Conservation (phyloP, 2,329 filamentous ascomycete species). For the Aspergillus hiratsukae region DNA sequence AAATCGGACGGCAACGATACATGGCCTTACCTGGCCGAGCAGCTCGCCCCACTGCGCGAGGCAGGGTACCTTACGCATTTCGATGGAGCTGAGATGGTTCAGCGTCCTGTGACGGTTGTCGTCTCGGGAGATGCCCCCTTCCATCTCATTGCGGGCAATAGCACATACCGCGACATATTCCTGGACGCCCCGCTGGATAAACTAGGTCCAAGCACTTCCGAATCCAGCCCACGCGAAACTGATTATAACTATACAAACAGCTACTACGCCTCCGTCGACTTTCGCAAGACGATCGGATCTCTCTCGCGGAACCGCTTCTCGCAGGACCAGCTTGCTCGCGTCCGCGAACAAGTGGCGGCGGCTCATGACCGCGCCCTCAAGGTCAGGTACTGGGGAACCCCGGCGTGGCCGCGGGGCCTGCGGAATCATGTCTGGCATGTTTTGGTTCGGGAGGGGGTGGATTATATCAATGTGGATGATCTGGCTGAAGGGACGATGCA, state of each 20-base stretch:
- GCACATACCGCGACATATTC: slow-evolving; percentile 45
- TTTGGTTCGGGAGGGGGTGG: slow-evolving; percentile 54
- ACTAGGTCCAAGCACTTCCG: neutral
- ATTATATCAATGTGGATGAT: slow-evolving; percentile 61
- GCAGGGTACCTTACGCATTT: slow-evolving; percentile 43
- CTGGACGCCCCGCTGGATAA: slow-evolving; percentile 45
- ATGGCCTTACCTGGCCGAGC: slow-evolving; percentile 25
- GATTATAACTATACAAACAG: slow-evolving; percentile 54
- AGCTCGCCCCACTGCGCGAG: slow-evolving; percentile 40
- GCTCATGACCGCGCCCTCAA: slow-evolving; percentile 52
- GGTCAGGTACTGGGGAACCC: slow-evolving; percentile 58
- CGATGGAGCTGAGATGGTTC: slow-evolving; percentile 32
- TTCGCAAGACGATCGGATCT: slow-evolving; percentile 50
- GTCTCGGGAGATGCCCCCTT: slow-evolving; percentile 46
- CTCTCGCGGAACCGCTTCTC: slow-evolving; percentile 47
- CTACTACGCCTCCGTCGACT: slow-evolving; percentile 62
- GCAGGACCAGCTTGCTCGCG: slow-evolving; percentile 38
- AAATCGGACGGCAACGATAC: slow-evolving; percentile 51
- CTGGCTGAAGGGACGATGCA: slow-evolving; percentile 44
- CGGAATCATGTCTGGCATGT: slow-evolving; percentile 56
- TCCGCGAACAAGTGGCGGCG: slow-evolving; percentile 45
- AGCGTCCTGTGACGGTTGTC: slow-evolving; percentile 45
- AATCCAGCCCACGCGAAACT: neutral
- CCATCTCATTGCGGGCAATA: slow-evolving; percentile 32
- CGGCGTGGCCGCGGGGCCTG: slow-evolving; percentile 52